phyloP scores from a whole-genome alignment of 345 rosid genomes.

The Populus simonii region DNA sequence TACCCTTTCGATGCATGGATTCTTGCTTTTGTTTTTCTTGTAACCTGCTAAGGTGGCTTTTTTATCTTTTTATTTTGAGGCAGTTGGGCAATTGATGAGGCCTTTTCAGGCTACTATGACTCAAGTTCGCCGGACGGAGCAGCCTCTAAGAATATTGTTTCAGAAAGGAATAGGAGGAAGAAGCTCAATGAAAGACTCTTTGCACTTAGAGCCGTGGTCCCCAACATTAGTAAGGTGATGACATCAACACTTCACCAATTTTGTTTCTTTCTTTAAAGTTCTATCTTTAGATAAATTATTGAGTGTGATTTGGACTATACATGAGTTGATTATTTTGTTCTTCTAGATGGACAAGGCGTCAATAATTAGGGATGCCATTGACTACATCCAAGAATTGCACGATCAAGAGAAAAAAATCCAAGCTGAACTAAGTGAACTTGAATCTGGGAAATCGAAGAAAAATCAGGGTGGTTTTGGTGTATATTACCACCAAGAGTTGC shows the following conservation, averaged over 20 bases:
- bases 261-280: background rate
- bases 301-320: background rate
- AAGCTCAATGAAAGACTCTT: conserved; percentile 85
- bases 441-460: conserved; percentile 44
- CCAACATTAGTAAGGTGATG: conserved; percentile 81
- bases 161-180: conserved; percentile 86
- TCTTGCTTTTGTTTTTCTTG: background rate
- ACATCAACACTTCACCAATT: background rate
- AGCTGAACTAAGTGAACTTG: conserved; percentile 72
- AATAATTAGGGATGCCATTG: conserved; percentile 91
- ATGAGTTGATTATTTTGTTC: background rate
- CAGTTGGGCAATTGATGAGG: conserved; percentile 31
- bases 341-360: conserved; percentile 97
- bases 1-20: background rate
- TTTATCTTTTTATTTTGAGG: background rate
- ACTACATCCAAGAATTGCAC: conserved; percentile 78
- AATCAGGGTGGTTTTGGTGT: conserved; percentile 35
- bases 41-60: background rate
- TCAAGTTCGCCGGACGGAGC: conserved; percentile 95
- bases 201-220: conserved; percentile 90
- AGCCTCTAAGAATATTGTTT: conserved; percentile 80
- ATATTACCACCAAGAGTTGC: conserved; percentile 55
- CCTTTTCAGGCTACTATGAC: conserved; percentile 53
- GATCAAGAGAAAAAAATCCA: conserved; percentile 68
- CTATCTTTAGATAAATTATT: background rate